Evolutionary conservation across 257 asterid genomes (phyloP), one percentile per base, ranked within the genome.

Genomic region (Ilex asprella): DNA sequence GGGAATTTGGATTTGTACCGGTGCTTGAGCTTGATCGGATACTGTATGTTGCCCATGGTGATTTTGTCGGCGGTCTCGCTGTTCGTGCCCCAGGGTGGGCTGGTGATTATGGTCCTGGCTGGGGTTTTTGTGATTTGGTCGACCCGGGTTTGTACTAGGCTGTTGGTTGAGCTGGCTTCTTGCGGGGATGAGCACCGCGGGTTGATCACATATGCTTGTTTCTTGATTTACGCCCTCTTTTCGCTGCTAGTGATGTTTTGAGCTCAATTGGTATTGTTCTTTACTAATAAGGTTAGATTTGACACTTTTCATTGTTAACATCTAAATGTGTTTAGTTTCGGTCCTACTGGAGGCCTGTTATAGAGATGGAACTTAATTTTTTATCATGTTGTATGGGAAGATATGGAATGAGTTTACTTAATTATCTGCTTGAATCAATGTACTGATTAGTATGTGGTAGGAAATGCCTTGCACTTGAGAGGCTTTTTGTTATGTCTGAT

Each of bases 151-250:
- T 91, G 96, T 80, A 79, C 97, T 15, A 76, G 95, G 68, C 74
- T 91, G 77, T 79, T 87, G 59, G 97, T 91, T 35, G 97, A 91
- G 86, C 80, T 91, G 59, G 94, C 97, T 39, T 85, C 82, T 35
- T 87, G 80, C 53, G 97, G 97, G 43, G 94, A 90, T 13, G 95
- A 91, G 70, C 96, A 87, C 56, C 80, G 93, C 7, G 96, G 94
- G 31, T 77, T 91, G 67, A 85, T 91, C 66, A 75, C 89, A 61
- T 91, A 91, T 43, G 93, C 97, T 1, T 85, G 96, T 74, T 82
- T 91, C 79, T 75, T 91, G 82, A 91, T 91, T 76, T 91, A 91
- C 77, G 72, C 84, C 70, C 82, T 87, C 30, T 91, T 91, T 60
- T 86, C 96, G 12, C 70, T 91, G 79, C 84, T 91, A 41, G 97